These are phyloP conservation scores for Sphaerulina musiva DNA, from an alignment of 2,329 filamentous ascomycete species.

Conservation along the genomic window DNA sequence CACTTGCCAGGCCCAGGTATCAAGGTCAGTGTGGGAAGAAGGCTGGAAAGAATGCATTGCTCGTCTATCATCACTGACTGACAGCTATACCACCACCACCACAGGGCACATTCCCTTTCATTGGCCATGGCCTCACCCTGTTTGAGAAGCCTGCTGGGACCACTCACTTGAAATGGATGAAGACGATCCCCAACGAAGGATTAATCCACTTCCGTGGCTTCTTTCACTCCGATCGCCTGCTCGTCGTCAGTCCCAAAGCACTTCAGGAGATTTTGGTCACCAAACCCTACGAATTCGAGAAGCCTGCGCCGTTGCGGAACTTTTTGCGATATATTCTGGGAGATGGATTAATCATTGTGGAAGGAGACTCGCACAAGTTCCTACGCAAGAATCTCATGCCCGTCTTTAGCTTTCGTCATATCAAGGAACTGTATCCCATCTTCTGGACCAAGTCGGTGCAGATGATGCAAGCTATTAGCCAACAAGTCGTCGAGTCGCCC, in stretches of 20 bases:
- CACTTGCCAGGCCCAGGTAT: constrained; percentile 33
- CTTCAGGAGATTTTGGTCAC: constrained; percentile 49
- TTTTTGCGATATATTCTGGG: constrained; percentile 47
- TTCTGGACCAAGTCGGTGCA: constrained; percentile 76
- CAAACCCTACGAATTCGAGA: constrained; percentile 50
- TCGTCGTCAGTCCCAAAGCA: constrained; percentile 37
- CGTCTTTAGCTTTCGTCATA: constrained; percentile 76
- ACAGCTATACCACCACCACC: background rate
- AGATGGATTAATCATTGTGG: constrained; percentile 46
- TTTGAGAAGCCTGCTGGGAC: constrained; percentile 33
- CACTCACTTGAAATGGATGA: constrained; percentile 34
- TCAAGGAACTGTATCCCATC: constrained; percentile 75
- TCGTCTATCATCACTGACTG: too few relatives aligned
- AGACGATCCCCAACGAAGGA: constrained; percentile 37
- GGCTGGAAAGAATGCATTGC: background rate
- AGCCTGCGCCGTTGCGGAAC: constrained; percentile 38
- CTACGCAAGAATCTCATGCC: constrained; percentile 70
- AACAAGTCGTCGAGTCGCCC: constrained; percentile 40
- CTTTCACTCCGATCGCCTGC: constrained; percentile 35
- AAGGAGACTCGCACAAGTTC: constrained; percentile 46
- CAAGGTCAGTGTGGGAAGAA: constrained; percentile 5
- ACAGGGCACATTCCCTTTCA: constrained; percentile 24
- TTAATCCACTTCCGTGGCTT: constrained; percentile 37
- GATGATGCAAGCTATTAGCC: constrained; percentile 56
- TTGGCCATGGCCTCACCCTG: constrained; percentile 36